Evolutionary conservation across 139 green algal genomes (phyloP), one percentile per base, ranked within the genome.

Genomic region (Volvox reticuliferus): DNA sequence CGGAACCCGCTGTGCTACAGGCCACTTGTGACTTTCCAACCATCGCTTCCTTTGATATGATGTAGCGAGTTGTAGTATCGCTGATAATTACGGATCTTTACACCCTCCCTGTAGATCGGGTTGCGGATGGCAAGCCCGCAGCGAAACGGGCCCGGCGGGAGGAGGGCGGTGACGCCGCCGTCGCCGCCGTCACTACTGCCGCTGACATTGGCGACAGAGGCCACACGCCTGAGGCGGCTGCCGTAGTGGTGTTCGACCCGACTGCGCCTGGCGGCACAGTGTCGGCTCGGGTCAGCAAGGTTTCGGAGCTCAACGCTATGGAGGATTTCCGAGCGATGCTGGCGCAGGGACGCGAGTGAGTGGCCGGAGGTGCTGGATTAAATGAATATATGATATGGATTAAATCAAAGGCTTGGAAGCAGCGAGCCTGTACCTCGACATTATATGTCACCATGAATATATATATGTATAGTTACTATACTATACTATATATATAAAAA

Each of bases 281-380:
- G 63, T 20, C 83, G 12, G 83, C 26, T 22, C 83, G 83, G 9
- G 85, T 89, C 19, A 61, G 1, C 14, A 44, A 30, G 1, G 85
- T 89, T n/a, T 19, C n/a, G 28, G 69, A 82, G 69, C 69, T 82
- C 28, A 89, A 12, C 0, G 69, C 85, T n/a, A 36, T 73, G 85
- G 85, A 69, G 69, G 85, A 89, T 67, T 89, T 89, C 44, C 26
- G 37, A 26, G 28, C 69, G 17, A 89, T 89, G 85, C 37, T 89
- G 36, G 69, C 37, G 16, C 69, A 82, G 35, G 85, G 69, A n/a
- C 6, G 44, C 2, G 85, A 89, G 85, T 89, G 69, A 82, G 85
- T 65, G 17, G 61, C 1, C 5, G 12, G 28, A 17, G 79, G 79
- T 55, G 5, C 5, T 55, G 44, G 44, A 55, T 5, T n/a, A n/a